These are phyloP conservation scores for Globisporangium sylvaticum DNA, from an alignment of 352 stramenopile species.

Conservation along the genomic window DNA sequence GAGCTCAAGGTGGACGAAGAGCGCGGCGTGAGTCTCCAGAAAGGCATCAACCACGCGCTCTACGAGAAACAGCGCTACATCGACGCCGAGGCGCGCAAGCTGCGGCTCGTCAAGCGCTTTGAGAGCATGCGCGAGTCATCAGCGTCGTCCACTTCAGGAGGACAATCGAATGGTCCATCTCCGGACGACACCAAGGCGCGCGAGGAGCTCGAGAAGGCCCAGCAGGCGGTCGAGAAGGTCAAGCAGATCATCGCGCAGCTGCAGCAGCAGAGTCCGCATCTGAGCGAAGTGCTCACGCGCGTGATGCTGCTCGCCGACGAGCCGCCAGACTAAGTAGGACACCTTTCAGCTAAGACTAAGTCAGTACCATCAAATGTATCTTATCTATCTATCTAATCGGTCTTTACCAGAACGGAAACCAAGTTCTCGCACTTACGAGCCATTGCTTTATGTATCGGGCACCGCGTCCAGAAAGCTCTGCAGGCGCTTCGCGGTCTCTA, in stretches of 20 bases:
- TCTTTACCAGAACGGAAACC: background rate
- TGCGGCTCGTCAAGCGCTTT: constrained; percentile 69
- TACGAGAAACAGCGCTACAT: constrained; percentile 91
- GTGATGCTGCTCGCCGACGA: constrained; percentile 81
- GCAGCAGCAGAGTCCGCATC: constrained; percentile 65
- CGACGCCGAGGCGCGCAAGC: constrained; percentile 63
- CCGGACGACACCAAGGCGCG: constrained; percentile 46
- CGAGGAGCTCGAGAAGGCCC: constrained; percentile 52
- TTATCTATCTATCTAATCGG: background rate
- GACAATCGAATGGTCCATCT: constrained; percentile 12
- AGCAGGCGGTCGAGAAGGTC: constrained; percentile 42
- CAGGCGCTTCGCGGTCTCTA: constrained; percentile 26
- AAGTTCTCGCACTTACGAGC: background rate
- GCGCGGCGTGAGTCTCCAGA: constrained; percentile 58
- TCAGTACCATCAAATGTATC: background rate
- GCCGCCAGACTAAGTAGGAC: constrained; percentile 20
- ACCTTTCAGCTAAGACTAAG: background rate
- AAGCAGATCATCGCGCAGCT: constrained; percentile 56
- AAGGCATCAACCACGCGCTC: constrained; percentile 78
- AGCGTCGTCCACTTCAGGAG: constrained; percentile 16
- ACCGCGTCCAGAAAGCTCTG: constrained; percentile 29
- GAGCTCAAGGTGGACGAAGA: constrained; percentile 84
- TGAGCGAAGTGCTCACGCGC: constrained; percentile 79
- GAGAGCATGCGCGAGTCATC: constrained; percentile 41
- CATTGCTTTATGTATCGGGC: constrained; percentile 8